Evolutionary conservation across 257 asterid species (phyloP).

Genomic region (Henckelia pumila): DNA sequence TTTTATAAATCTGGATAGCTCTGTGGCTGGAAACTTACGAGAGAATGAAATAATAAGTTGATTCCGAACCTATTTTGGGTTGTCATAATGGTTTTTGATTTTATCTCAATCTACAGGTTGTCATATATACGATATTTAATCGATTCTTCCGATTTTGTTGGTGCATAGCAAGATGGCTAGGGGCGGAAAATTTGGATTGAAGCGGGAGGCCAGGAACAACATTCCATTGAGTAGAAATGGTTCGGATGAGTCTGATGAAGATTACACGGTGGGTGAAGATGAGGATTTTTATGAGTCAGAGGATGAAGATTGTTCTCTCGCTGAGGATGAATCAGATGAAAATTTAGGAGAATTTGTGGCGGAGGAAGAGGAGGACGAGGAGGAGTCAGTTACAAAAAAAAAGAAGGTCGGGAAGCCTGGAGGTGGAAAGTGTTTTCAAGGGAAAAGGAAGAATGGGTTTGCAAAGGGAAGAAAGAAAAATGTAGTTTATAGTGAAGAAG

Average conservation of each 20-base stretch:
- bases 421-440: slow-evolving; percentile 28
- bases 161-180: slow-evolving; percentile 49
- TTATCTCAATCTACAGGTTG: slow-evolving; percentile 12
- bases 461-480: slow-evolving; percentile 36
- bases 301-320: slow-evolving; percentile 70
- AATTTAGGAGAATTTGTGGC: slow-evolving; percentile 47
- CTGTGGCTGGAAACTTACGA: slow-evolving; percentile 8
- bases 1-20: neutral
- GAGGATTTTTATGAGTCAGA: slow-evolving; percentile 58
- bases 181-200: slow-evolving; percentile 43
- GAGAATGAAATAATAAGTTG: slow-evolving; percentile 16
- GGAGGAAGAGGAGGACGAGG: slow-evolving; percentile 36
- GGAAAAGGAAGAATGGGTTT: slow-evolving; percentile 40
- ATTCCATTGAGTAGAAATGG: slow-evolving; percentile 28
- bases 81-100: slow-evolving; percentile 21
- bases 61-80: slow-evolving; percentile 22
- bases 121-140: slow-evolving; percentile 17
- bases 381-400: slow-evolving; percentile 41
- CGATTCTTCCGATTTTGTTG: slow-evolving; percentile 23
- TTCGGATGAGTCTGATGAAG: slow-evolving; percentile 74
- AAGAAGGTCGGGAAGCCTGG: slow-evolving; percentile 37
- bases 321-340: slow-evolving; percentile 71
- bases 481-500: slow-evolving; percentile 27
- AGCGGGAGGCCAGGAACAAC: slow-evolving; percentile 39
- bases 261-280: slow-evolving; percentile 59